Conservation (phyloP, 2,329 filamentous ascomycete genomes). For the Microcera coccophila region DNA sequence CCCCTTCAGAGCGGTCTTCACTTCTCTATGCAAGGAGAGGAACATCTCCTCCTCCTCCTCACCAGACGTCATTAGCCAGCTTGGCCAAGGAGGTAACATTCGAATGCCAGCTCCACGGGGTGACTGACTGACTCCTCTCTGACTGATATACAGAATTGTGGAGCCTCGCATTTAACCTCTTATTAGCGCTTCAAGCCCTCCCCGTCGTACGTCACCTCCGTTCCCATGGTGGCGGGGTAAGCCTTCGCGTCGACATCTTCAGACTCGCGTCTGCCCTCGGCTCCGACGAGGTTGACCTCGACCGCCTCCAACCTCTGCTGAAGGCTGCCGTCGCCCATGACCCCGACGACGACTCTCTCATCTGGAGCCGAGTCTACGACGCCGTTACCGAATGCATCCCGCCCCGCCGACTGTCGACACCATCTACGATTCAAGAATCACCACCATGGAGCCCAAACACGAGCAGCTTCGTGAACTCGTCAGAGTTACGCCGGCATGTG, state of each 20-base stretch:
- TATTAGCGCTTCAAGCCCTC: constrained; percentile 20
- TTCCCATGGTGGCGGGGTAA: constrained; percentile 3
- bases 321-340: constrained; percentile 20
- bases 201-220: constrained; percentile 4
- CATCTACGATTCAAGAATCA: constrained; percentile 29
- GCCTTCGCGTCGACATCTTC: constrained; percentile 11
- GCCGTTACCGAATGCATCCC: constrained; percentile 23
- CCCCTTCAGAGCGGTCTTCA: constrained; percentile 23
- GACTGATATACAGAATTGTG: constrained; percentile 23
- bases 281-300: constrained; percentile 17
- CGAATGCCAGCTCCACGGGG: not conserved
- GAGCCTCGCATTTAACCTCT: constrained; percentile 21
- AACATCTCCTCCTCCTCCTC: constrained; percentile 16
- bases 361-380: constrained; percentile 37
- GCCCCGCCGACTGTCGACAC: constrained; percentile 22
- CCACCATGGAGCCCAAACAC: constrained; percentile 31
- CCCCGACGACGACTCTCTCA: constrained; percentile 24
- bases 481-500: constrained; percentile 31
- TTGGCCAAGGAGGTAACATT: constrained; percentile 22
- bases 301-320: constrained; percentile 34
- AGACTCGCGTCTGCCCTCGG: constrained; percentile 4
- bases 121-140: constrained; percentile 10
- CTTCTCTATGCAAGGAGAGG: constrained; percentile 18
- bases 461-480: constrained; percentile 34
- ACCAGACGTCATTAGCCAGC: constrained; percentile 20